Percentiles rank a stretch among this genome's conserved stretches.
phyloP scores from a whole-genome alignment of 2,329 filamentous ascomycete genomes.

The Fusarium temperatum region DNA sequence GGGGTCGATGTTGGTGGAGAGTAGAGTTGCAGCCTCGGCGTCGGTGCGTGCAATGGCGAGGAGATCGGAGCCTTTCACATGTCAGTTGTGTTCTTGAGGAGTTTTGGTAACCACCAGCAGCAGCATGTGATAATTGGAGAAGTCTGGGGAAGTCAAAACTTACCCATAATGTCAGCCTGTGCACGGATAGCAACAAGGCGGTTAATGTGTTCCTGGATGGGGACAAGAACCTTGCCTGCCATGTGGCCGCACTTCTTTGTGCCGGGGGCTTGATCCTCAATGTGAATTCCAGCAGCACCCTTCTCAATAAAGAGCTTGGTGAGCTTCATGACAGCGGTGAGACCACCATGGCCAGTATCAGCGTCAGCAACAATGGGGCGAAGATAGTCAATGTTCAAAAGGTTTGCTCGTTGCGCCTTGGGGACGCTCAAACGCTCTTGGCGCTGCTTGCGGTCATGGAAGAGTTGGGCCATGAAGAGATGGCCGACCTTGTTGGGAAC shows the following conservation, averaged over 20 bases:
- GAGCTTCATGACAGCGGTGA: constrained; percentile 99
- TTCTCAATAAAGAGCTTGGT: constrained; percentile 98
- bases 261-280: constrained; percentile 96
- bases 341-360: constrained; percentile 94
- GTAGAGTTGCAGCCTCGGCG: constrained; percentile 96
- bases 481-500: constrained; percentile 98
- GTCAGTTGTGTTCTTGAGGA: constrained; percentile 12
- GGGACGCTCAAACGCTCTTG: constrained; percentile 87
- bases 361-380: constrained; percentile 96
- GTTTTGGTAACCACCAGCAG: background rate
- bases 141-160: constrained; percentile 27
- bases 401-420: constrained; percentile 74
- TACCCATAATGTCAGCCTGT: constrained; percentile 98
- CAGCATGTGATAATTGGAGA: constrained; percentile 25
- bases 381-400: constrained; percentile 90
- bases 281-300: constrained; percentile 96
- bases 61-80: constrained; percentile 75
- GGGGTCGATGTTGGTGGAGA: constrained; percentile 94
- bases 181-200: constrained; percentile 94
- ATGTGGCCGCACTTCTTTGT: constrained; percentile 99
- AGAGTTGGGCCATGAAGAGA: constrained; percentile 97
- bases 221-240: constrained; percentile 97
- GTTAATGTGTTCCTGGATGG: constrained; percentile 98
- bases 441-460: constrained; percentile 99
- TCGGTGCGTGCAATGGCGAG: constrained; percentile 93